phyloP scores from a whole-genome alignment of 345 rosid species.

The Lepidium didymum region DNA sequence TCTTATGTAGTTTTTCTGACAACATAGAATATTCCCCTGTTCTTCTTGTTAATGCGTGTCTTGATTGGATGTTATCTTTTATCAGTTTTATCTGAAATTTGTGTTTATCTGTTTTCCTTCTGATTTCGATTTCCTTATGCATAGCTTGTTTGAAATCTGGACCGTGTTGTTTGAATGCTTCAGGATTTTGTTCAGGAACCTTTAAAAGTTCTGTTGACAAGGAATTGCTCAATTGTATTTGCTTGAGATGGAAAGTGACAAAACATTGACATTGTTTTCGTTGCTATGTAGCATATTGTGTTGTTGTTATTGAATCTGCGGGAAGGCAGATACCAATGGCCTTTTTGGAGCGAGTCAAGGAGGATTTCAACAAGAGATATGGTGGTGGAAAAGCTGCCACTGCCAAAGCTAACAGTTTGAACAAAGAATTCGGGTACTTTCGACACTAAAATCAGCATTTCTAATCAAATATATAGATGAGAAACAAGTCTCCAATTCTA shows the following conservation, averaged over 20 bases:
- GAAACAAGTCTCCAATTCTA: too few species aligned
- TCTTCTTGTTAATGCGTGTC: neutral
- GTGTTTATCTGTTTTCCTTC: neutral
- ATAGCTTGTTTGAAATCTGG: neutral
- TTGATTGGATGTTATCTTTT: neutral
- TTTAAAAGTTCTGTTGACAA: neutral
- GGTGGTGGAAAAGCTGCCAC: constrained; percentile 77
- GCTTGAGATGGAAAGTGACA: neutral
- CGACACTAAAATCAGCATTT: neutral
- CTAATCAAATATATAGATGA: too few species aligned
- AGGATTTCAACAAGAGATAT: constrained; percentile 76
- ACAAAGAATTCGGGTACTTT: constrained; percentile 63
- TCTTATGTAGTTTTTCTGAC: too few species aligned
- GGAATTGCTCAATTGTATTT: neutral
- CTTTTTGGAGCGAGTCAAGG: constrained; percentile 72
- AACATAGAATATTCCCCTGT: too few species aligned
- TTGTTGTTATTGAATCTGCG: constrained; percentile 81
- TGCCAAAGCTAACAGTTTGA: constrained; percentile 64
- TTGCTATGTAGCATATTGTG: constrained; percentile 65
- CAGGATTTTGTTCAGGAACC: neutral
- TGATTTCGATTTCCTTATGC: neutral
- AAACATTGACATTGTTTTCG: neutral
- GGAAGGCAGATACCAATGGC: constrained; percentile 87
- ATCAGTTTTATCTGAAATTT: neutral
- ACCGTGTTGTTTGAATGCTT: neutral